A percentile compares a stretch with the other conserved stretches of the same genome.
phyloP scores from a whole-genome alignment of 1,139 yeast species.

The Lodderomyces jiufengensis region DNA sequence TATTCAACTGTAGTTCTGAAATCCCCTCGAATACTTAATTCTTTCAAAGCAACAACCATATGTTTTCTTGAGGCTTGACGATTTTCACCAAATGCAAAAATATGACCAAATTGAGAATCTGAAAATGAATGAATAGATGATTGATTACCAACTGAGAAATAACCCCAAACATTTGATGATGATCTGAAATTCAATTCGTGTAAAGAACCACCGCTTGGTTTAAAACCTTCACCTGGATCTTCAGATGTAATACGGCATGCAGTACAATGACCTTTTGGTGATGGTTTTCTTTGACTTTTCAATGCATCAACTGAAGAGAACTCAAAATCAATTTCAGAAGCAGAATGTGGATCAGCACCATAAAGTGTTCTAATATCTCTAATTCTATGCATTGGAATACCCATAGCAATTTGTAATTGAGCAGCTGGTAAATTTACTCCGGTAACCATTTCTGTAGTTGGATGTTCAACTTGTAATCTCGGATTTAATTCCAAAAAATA shows the following conservation, averaged over 20 bases:
- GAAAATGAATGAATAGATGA: conserved; percentile 97
- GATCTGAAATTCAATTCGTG: conserved; percentile 96
- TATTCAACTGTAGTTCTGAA: conserved; percentile 97
- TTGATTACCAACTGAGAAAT: conserved; percentile 93
- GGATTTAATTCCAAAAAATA: conserved; percentile 96
- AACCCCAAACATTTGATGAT: conserved; percentile 98
- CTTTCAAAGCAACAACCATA: conserved; percentile 97
- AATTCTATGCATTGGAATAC: conserved; percentile 93
- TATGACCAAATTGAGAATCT: conserved; percentile 98
- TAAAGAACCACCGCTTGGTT: conserved; percentile 95
- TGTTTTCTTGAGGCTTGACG: conserved; percentile 97
- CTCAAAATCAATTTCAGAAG: conserved; percentile 87
- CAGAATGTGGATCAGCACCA: conserved; percentile 93
- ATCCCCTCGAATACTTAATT: conserved; percentile 95
- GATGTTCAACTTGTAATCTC: conserved; percentile 98
- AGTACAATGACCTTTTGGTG: conserved; percentile 96
- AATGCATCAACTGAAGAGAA: conserved; percentile 71
- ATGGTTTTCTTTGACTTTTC: conserved; percentile 83
- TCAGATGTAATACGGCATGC: conserved; percentile 99
- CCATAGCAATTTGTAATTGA: conserved; percentile 98
- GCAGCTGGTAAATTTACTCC: conserved; percentile 98
- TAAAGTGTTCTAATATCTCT: conserved; percentile 87
- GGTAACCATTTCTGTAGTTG: conserved; percentile 98
- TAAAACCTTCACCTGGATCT: conserved; percentile 98
- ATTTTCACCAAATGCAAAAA: conserved; percentile 97